phyloP scores from a whole-genome alignment of 2,329 filamentous ascomycete genomes.

The Penicillium sp. region DNA sequence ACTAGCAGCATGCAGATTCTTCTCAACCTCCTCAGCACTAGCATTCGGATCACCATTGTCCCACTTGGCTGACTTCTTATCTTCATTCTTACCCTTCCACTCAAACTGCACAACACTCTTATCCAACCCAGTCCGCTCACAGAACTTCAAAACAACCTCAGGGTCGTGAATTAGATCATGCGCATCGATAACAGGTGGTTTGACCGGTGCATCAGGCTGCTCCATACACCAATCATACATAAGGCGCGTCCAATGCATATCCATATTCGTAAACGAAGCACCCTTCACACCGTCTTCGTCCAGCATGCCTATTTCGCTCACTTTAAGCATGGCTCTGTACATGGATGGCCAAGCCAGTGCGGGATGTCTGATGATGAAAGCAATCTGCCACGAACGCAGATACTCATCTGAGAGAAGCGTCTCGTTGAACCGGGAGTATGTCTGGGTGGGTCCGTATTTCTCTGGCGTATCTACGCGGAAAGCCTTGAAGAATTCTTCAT shows the following conservation, averaged over 20 bases:
- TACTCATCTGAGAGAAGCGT: conserved; percentile 39
- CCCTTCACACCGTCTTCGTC: conserved; percentile 18
- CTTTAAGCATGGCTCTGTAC: conserved; percentile 32
- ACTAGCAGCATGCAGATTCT: background rate
- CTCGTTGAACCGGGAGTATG: conserved; percentile 30
- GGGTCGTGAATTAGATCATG: conserved; percentile 40
- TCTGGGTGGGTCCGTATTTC: conserved; percentile 16
- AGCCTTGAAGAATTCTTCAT: conserved; percentile 6
- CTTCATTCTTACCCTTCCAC: conserved; percentile 26
- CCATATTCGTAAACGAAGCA: conserved; percentile 25
- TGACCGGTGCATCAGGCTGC: conserved; percentile 15
- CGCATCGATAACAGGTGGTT: conserved; percentile 38
- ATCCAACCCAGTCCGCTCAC: conserved; percentile 36
- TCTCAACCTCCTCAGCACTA: background rate
- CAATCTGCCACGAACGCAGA: conserved; percentile 34
- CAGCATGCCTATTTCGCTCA: conserved; percentile 13
- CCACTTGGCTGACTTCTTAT: conserved; percentile 3
- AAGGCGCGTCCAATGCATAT: conserved; percentile 31
- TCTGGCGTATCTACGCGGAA: conserved; percentile 19
- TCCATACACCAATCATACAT: conserved; percentile 39
- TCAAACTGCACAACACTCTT: conserved; percentile 29
- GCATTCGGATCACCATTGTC: background rate
- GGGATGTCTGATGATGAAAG: conserved; percentile 43
- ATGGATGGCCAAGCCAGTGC: conserved; percentile 41
- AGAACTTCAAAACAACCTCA: conserved; percentile 28